These are phyloP conservation scores for Mesembryanthemum crystallinum DNA, from an alignment of 148 eudicot genomes.

Conservation along the genomic window DNA sequence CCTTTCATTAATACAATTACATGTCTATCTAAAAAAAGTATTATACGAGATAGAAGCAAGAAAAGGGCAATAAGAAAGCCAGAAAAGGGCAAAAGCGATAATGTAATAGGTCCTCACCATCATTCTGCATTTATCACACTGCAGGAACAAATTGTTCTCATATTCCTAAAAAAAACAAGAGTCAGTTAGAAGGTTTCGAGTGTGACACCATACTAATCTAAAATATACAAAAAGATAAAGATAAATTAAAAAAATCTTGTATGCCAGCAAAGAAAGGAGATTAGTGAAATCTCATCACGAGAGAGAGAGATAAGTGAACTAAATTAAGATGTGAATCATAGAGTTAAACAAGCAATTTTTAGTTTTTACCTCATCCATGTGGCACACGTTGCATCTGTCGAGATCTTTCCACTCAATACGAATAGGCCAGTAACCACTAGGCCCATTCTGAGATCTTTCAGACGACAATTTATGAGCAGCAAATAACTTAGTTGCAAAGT, in stretches of 20 bases:
- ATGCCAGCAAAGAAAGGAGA: not conserved
- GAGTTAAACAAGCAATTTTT: not conserved
- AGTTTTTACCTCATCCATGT: constrained; percentile 89
- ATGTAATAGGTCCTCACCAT: constrained; percentile 54
- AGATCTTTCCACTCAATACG: constrained; percentile 88
- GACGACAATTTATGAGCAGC: constrained; percentile 30
- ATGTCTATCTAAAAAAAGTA: too few relatives aligned
- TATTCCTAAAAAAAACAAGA: constrained; percentile 60
- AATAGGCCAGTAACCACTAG: constrained; percentile 64
- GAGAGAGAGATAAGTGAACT: not conserved
- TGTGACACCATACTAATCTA: not conserved
- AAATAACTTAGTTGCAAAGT: constrained; percentile 33
- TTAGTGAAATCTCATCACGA: not conserved
- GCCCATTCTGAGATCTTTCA: constrained; percentile 39
- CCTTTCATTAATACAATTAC: too few relatives aligned
- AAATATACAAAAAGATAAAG: not conserved
- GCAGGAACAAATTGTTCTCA: constrained; percentile 87
- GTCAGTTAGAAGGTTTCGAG: constrained; percentile 13
- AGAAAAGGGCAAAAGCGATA: not conserved
- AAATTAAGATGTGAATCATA: not conserved
- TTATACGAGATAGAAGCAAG: too few relatives aligned
- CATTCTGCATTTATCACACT: constrained; percentile 99
- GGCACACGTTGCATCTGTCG: constrained; percentile 93
- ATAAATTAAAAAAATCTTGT: not conserved
- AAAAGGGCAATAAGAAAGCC: not conserved